Base-by-base conservation (phyloP, 306 rosid genomes). In the Quercus cerris region DNA sequence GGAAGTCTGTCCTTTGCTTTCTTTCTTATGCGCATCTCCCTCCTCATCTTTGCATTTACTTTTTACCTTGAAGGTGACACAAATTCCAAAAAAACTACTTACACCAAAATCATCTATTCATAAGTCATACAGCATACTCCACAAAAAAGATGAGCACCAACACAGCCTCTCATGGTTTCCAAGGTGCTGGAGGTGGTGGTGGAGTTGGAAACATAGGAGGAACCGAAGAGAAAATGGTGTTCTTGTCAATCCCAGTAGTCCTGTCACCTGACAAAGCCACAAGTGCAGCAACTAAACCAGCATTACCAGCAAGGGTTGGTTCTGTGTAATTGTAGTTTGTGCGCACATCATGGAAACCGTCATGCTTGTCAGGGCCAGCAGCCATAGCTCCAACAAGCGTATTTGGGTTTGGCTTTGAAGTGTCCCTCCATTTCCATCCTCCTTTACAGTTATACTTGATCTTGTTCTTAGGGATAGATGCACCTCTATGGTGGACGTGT, bases 151-250 rank as follows among this genome's bases (percentile, higher is more conserved):
- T 38, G 20, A 62, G 54, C 6, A 59, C 73, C 30, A 18, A 56
- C 33, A 23, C 17, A 23, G 59, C 27, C 44, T 61, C 80, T 88
- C 86, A 94, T 59, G 98, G 98, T 81, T 87, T 94, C 98, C 98
- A 94, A 35, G 98, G 98, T 33, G 98, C 95, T 52, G 98, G 98
- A 70, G 98, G 98, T n/a, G 98, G 98, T 4, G 98, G 98, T 1
- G 98, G 98, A 56, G 97, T 94, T 30, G 98, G 98, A 75, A 94
- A 94, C 98, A 94, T 92, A 1, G 98, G 98, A 13, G 98, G 98
- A 84, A 94, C 92, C 17, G 98, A 94, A 5, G 97, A 91, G 93
- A 94, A 94, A 72, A 94, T 79, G 14, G 97, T 94, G 81, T 94
- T 94, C 82, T 92, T 94, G 83, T 94, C 98, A 46, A 94, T 88